A percentile compares a stretch with the other conserved stretches of the same genome.
Evolutionary conservation across 2,329 filamentous ascomycete species (phyloP).

Genomic region (Teratosphaeriaceae sp.): DNA sequence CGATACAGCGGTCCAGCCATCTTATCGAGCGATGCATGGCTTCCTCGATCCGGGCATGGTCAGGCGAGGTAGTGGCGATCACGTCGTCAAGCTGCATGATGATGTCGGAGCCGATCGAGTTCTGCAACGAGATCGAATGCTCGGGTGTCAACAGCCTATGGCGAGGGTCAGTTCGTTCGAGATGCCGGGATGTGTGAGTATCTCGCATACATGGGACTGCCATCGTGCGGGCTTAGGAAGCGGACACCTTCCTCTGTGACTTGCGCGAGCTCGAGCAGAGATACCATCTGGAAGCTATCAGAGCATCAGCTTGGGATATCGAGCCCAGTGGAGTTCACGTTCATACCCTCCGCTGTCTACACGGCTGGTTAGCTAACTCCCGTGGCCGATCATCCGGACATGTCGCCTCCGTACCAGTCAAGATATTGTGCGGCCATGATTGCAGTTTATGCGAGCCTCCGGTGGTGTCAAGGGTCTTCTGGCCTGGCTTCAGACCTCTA

Average conservation of each 20-base stretch:
- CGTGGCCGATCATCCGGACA: neutral
- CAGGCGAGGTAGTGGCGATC: constrained; percentile 89
- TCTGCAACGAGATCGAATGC: constrained; percentile 92
- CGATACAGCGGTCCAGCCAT: constrained; percentile 93
- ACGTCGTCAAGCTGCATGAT: constrained; percentile 99
- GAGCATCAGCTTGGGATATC: neutral
- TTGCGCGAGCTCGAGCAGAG: constrained; percentile 82
- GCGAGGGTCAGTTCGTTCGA: neutral
- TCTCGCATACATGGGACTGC: constrained; percentile 65
- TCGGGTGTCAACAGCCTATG: constrained; percentile 75
- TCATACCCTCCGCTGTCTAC: constrained; percentile 36
- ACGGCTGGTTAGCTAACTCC: constrained; percentile 4
- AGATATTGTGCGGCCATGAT: constrained; percentile 89
- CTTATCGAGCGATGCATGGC: constrained; percentile 92
- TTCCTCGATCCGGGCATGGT: constrained; percentile 78
- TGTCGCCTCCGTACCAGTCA: constrained; percentile 58
- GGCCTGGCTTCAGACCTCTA: constrained; percentile 81
- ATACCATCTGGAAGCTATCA: constrained; percentile 95
- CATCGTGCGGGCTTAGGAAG: constrained; percentile 92
- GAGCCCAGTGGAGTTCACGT: constrained; percentile 2
- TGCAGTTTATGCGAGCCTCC: constrained; percentile 93
- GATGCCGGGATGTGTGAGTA: neutral
- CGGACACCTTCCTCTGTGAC: constrained; percentile 94
- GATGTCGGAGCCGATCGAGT: constrained; percentile 95
- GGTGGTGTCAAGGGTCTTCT: constrained; percentile 76